Evolutionary conservation across 208 protist genomes (phyloP), one percentile per base, ranked within the genome.

Genomic region (Vickermania ingenoplastis): DNA sequence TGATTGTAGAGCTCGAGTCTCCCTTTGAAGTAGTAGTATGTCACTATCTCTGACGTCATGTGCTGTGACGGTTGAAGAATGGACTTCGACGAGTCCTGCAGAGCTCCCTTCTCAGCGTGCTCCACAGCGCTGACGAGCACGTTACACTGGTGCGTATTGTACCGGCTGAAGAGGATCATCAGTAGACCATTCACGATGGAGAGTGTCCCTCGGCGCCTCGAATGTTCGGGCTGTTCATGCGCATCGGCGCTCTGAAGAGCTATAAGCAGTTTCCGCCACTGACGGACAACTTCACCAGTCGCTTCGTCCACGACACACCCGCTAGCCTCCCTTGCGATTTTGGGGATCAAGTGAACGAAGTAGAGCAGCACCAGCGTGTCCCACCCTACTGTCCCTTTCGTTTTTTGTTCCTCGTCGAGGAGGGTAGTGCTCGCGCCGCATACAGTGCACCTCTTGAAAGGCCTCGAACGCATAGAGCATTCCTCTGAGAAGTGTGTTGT

Each of bases 141-240:
- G 14, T 61, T 69, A 48, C 86, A 93, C 59, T 93, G 86, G 53
- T 90, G 83, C 1, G 80, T 91, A 69, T 89, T 90, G 72, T 89
- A 77, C 29, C 77, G 75, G 41, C 79, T 67, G 57, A 93, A 91
- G 1, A 93, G 67, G 28, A 89, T 86, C 49, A 69, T 77, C 7
- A 93, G 53, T 1, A 93, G 75, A 4, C 86, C 86, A 61, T 93
- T 93, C 52, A 86, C 82, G 1, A 91, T 73, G 1, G 83, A 63
- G 13, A 93, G 70, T 0, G 83, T 83, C 23, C 86, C 86, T 28
- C 86, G 86, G 24, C 86, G 82, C 4, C 86, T 79, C 22, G 86
- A 90, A 69, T 88, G 77, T 68, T 90, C 77, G 3, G 81, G 77
- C 0, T 73, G 56, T 23, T 86, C 75, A 2, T 66, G 23, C 0